A percentile compares a stretch with the other conserved stretches of the same genome.
Conservation (phyloP, 257 asterid species). For the Anisodus tanguticus region DNA sequence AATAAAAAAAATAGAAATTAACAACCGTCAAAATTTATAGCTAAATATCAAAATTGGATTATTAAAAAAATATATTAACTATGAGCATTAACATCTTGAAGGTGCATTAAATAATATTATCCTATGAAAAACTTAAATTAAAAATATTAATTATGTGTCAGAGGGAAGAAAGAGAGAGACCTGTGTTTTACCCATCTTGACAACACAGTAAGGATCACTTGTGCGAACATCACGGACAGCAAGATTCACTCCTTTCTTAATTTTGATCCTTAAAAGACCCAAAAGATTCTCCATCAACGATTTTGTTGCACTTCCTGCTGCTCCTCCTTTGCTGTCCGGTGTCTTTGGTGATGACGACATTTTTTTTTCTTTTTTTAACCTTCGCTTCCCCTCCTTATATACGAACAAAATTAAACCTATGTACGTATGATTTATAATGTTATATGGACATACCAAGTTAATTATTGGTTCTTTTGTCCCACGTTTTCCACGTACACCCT, state of each 20-base stretch:
- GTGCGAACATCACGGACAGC: conserved; percentile 87
- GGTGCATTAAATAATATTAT: no score
- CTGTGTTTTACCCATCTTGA: conserved; percentile 42
- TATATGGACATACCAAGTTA: neutral
- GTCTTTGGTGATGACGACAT: conserved; percentile 43
- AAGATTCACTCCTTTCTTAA: conserved; percentile 77
- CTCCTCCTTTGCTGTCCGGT: conserved; percentile 12
- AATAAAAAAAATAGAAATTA: no score
- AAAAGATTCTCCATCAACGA: conserved; percentile 54
- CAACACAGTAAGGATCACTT: conserved; percentile 64
- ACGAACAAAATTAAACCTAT: neutral
- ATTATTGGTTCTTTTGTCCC: conserved; percentile 12
- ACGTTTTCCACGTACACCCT: conserved; percentile 19
- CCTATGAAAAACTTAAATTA: neutral
- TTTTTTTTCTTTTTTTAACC: neutral
- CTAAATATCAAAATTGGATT: no score
- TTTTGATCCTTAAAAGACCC: conserved; percentile 74
- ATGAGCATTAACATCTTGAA: no score
- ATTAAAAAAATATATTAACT: no score
- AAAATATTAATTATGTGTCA: neutral
- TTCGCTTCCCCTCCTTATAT: conserved; percentile 3
- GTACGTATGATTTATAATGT: neutral
- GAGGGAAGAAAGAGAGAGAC: neutral
- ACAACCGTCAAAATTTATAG: no score
- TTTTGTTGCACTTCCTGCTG: conserved; percentile 26